phyloP scores from a whole-genome alignment of 768 basidiomycete genomes.

The Galerina sulciceps region DNA sequence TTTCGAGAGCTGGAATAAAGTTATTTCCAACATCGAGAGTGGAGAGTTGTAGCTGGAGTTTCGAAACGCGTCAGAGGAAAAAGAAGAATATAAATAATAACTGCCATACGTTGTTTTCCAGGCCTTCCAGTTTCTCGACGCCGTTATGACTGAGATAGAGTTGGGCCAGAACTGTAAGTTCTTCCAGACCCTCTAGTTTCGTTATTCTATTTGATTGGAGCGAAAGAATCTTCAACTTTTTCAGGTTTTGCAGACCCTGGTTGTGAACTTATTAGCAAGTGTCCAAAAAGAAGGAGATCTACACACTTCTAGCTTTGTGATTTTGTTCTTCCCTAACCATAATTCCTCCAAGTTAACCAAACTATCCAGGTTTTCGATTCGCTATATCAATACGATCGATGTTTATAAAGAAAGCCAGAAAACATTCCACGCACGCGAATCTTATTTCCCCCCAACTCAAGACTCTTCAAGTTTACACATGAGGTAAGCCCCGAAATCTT shows the following conservation, averaged over 20 bases:
- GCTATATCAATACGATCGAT: conserved; percentile 44
- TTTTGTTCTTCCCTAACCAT: conserved; percentile 99
- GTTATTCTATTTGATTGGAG: conserved; percentile 94
- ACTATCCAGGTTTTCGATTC: conserved; percentile 84
- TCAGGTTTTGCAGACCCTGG: conserved; percentile 73
- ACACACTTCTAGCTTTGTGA: conserved; percentile 81
- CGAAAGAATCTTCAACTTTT: conserved; percentile 81
- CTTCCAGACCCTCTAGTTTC: conserved; percentile 81
- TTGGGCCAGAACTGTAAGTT: conserved; percentile 77
- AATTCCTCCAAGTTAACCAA: conserved; percentile 87
- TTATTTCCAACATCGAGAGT: conserved; percentile 92
- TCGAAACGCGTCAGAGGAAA: not conserved
- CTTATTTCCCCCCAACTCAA: conserved; percentile 94
- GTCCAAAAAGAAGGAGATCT: not conserved
- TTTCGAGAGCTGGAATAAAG: conserved; percentile 78
- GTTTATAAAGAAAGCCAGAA: conserved; percentile 1
- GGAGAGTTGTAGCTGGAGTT: conserved; percentile 62
- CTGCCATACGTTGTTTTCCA: conserved; percentile 77
- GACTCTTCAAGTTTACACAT: conserved; percentile 64
- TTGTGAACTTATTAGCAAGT: not conserved
- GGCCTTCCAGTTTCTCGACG: conserved; percentile 77
- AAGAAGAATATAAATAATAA: not conserved
- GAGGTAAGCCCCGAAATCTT: conserved; percentile 71
- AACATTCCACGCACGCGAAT: conserved; percentile 66
- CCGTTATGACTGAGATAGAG: conserved; percentile 96